Base-by-base conservation (phyloP, 2,329 filamentous ascomycete genomes). In the Fonsecaea pugnacius region DNA sequence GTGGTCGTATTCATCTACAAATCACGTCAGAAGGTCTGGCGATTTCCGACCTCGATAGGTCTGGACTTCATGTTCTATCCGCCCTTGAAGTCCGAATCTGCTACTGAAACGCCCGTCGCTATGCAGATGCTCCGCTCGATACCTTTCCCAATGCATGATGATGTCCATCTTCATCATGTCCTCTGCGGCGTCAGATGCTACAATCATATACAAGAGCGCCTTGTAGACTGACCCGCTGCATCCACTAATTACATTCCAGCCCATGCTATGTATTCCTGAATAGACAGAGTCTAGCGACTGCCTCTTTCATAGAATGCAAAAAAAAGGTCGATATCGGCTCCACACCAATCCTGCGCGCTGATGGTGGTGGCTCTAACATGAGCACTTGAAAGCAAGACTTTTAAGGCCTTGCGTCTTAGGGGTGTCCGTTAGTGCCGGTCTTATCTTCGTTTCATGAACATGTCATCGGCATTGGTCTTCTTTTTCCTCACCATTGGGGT, bases 391-490 rank as follows among this genome's bases (percentile, higher is more conserved):
- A 24, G 43, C 18, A 27, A 48, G 27, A 53, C 10, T 53, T 7
- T 53, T 27, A 53, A 33, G 8, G 27, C 21, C 27, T 14, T 32
- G 51, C 2, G 4, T 33, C 30, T 14, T 32, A 2, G 21, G 5
- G 1, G 2, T 18, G 18, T 46, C 40, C 9, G 18, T 21, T 21
- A 8, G 7, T 21, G 21, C 43, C 21, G 43, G 4, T 51, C 43
- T 38, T 51, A 68, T 60, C 52, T 66, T 43, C 58, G 46, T 52
- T 61, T 70, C 51, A 70, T 40, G 58, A 70, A 70, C 62, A 70
- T 64, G 24, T 57, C 64, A 48, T 67, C 60, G 3, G 64, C 66
- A 24, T 67, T 68, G 8, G 64, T 33, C 60, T 66, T 70, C 59
- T 70, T 70, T 53, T 62, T 69, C 24, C 65, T 57, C 2, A 70